A percentile compares a stretch with the other conserved stretches of the same genome.
Evolutionary conservation across 768 basidiomycete genomes (phyloP).

Genomic region (Thelephora aurantiotincta): DNA sequence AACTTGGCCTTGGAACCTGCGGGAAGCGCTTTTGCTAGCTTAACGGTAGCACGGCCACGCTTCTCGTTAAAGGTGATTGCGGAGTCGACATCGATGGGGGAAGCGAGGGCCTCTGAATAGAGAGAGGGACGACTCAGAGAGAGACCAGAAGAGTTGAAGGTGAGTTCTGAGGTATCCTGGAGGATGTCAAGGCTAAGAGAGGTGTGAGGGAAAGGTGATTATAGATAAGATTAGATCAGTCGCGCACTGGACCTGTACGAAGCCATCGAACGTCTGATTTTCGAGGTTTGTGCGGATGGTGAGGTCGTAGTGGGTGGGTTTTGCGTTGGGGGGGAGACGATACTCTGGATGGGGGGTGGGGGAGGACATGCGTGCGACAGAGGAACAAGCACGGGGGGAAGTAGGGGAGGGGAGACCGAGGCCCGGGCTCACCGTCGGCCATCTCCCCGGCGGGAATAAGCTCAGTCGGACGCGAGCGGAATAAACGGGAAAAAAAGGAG

Average conservation of each 20-base stretch:
- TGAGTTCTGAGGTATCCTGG: slow-evolving; percentile 42
- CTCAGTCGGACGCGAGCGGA: too few relatives aligned
- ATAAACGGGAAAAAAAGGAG: too few relatives aligned
- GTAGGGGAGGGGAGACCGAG: too few relatives aligned
- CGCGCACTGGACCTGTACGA: slow-evolving; percentile 54
- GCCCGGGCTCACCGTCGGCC: too few relatives aligned
- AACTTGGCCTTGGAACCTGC: slow-evolving; percentile 59
- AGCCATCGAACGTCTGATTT: slow-evolving; percentile 60
- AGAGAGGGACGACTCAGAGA: slow-evolving; percentile 43
- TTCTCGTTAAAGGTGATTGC: slow-evolving; percentile 8
- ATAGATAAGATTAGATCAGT: background rate
- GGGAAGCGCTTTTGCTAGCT: slow-evolving; percentile 42
- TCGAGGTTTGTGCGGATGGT: slow-evolving; percentile 74
- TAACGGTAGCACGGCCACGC: slow-evolving; percentile 51
- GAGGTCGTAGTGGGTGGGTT: slow-evolving; percentile 66
- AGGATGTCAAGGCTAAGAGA: slow-evolving; percentile 45
- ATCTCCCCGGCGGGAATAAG: too few relatives aligned
- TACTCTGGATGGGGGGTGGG: slow-evolving; percentile 12
- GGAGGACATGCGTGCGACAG: background rate
- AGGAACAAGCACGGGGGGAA: background rate
- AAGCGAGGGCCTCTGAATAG: slow-evolving; percentile 37
- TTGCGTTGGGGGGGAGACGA: slow-evolving; percentile 54
- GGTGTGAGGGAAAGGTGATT: background rate
- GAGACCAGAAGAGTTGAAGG: slow-evolving; percentile 52
- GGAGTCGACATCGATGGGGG: slow-evolving; percentile 38